Conservation (phyloP, 352 stramenopile genomes). For the Globisporangium polare region DNA sequence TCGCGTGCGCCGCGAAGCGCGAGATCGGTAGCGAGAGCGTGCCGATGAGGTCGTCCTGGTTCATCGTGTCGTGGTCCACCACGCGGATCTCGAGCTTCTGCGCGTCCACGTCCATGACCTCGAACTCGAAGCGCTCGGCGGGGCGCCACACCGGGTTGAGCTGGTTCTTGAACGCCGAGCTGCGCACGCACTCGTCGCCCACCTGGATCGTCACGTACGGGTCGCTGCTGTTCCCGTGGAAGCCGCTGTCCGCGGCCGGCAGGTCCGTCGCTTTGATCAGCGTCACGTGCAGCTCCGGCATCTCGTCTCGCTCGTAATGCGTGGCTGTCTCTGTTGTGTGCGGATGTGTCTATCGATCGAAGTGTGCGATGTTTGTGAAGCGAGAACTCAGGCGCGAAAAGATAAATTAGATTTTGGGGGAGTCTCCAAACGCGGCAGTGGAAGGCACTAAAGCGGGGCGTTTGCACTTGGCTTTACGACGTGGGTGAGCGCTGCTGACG, state of each 20-base stretch:
- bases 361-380: background rate
- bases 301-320: conserved; percentile 11
- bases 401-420: conserved; percentile 10
- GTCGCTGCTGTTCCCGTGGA: conserved; percentile 55
- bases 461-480: background rate
- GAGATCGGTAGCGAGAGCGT: conserved; percentile 44
- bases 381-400: conserved; percentile 16
- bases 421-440: background rate
- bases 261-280: conserved; percentile 64
- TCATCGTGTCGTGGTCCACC: conserved; percentile 67
- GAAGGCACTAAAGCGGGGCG: background rate
- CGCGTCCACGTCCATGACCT: conserved; percentile 35
- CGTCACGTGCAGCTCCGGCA: conserved; percentile 67
- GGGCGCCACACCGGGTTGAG: conserved; percentile 75
- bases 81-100: conserved; percentile 52
- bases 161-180: conserved; percentile 37
- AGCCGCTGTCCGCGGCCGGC: conserved; percentile 51
- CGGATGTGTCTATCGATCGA: background rate
- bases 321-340: background rate
- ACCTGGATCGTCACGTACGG: conserved; percentile 68
- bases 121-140: conserved; percentile 70
- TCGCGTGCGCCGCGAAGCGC: conserved; percentile 41
- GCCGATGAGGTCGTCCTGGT: conserved; percentile 59
- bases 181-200: conserved; percentile 43
- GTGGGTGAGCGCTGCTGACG: background rate